Evolutionary conservation across 1,284 basidiomycete species (phyloP).

Genomic region (Ustilago tritici): DNA sequence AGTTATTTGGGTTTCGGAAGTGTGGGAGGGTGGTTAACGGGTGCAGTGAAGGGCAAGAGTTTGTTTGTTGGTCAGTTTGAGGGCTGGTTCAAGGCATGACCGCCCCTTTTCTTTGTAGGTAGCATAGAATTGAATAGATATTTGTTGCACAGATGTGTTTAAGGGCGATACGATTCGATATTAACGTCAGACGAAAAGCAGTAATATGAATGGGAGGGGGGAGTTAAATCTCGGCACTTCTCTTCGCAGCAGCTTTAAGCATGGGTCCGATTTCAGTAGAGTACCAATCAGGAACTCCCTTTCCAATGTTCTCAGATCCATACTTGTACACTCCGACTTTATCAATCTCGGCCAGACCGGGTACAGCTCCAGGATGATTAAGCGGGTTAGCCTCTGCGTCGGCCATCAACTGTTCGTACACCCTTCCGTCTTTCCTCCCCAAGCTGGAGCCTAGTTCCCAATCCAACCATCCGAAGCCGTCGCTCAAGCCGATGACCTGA

Average conservation of each 20-base stretch:
- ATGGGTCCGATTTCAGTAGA: constrained; percentile 51
- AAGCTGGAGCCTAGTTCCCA: constrained; percentile 78
- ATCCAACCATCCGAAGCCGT: constrained; percentile 81
- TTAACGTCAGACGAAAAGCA: neutral
- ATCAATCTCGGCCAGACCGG: constrained; percentile 36
- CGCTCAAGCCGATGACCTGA: constrained; percentile 78
- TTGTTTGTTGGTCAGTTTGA: constrained; percentile 41
- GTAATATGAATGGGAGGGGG: constrained; percentile 11
- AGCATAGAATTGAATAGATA: neutral
- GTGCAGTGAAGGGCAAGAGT: constrained; percentile 41
- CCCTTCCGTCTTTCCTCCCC: constrained; percentile 77
- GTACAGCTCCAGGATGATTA: constrained; percentile 71
- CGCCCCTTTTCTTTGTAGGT: neutral
- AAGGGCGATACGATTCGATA: neutral
- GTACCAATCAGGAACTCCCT: constrained; percentile 60
- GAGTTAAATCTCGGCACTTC: constrained; percentile 30
- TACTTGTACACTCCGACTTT: constrained; percentile 55
- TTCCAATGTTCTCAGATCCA: constrained; percentile 49
- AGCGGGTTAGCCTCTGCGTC: constrained; percentile 77
- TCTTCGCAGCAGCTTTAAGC: constrained; percentile 45
- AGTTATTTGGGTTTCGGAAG: constrained; percentile 25
- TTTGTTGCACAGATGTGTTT: neutral
- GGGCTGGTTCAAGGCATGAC: constrained; percentile 27
- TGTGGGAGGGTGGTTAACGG: constrained; percentile 39
- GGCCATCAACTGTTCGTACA: constrained; percentile 79